phyloP scores from a whole-genome alignment of 1,139 yeast species.

The Groenewaldozyma auringiensis region DNA sequence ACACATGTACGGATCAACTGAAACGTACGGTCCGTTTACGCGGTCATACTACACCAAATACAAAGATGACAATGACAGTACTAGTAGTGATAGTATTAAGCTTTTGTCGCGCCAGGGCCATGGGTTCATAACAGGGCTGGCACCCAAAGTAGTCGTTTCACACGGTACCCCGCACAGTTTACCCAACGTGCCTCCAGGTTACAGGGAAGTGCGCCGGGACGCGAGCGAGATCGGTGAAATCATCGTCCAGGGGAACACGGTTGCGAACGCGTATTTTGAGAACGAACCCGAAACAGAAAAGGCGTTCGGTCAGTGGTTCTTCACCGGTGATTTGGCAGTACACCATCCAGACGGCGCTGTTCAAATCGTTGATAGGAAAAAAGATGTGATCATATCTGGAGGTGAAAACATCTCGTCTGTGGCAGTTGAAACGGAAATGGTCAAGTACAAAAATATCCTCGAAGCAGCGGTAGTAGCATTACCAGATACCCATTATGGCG shows the following conservation, averaged over 20 bases:
- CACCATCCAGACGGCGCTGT: slow-evolving; percentile 51
- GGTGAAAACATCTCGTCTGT: slow-evolving; percentile 81
- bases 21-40: slow-evolving; percentile 35
- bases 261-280: slow-evolving; percentile 53
- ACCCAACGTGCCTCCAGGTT: slow-evolving; percentile 9
- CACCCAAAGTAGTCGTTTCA: slow-evolving; percentile 37
- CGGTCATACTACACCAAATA: slow-evolving; percentile 24
- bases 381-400: slow-evolving; percentile 73
- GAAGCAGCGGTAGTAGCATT: slow-evolving; percentile 36
- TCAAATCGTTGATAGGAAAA: slow-evolving; percentile 63
- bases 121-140: slow-evolving; percentile 32
- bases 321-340: slow-evolving; percentile 69
- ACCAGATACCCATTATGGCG: slow-evolving; percentile 33
- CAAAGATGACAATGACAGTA: slow-evolving; percentile 27
- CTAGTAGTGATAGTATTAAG: slow-evolving; percentile 22
- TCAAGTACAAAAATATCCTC: slow-evolving; percentile 35
- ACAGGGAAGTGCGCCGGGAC: slow-evolving; percentile 39
- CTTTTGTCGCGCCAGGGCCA: slow-evolving; percentile 33
- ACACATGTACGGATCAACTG: slow-evolving; percentile 73
- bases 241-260: slow-evolving; percentile 37
- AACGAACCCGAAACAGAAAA: slow-evolving; percentile 47
- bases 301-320: slow-evolving; percentile 60
- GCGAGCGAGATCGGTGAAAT: slow-evolving; percentile 34
- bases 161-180: slow-evolving; percentile 28
- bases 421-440: slow-evolving; percentile 56